These are phyloP conservation scores for Talaromyces piceae DNA, from an alignment of 2,329 filamentous ascomycete genomes.

Conservation along the genomic window DNA sequence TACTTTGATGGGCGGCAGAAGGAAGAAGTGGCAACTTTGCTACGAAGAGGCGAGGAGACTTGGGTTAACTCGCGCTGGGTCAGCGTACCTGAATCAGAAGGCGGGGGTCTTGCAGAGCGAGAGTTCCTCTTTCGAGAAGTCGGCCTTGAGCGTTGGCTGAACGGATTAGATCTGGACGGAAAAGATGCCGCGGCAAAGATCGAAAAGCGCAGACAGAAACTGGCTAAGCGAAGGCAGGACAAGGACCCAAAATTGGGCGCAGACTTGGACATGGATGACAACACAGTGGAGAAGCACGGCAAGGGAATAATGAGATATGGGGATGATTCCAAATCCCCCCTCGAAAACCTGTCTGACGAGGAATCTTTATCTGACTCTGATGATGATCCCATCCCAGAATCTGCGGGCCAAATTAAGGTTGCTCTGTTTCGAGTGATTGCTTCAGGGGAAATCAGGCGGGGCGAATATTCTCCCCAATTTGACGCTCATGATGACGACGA, in stretches of 20 bases:
- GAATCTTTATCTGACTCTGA: conserved; percentile 66
- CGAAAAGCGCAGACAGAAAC: conserved; percentile 54
- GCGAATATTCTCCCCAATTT: conserved; percentile 96
- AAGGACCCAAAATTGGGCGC: conserved; percentile 48
- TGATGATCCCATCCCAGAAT: conserved; percentile 80
- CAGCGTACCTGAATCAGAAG: conserved; percentile 81
- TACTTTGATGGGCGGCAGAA: conserved; percentile 95
- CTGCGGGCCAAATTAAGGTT: conserved; percentile 95
- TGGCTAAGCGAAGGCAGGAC: conserved; percentile 81
- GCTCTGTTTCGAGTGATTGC: conserved; percentile 92
- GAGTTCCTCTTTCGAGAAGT: conserved; percentile 98
- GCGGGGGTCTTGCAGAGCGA: conserved; percentile 87
- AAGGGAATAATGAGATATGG: conserved; percentile 71
- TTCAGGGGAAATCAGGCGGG: conserved; percentile 93
- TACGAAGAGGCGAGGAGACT: conserved; percentile 90
- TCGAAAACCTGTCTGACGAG: conserved; percentile 66
- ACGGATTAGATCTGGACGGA: conserved; percentile 89
- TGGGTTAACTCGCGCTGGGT: conserved; percentile 99
- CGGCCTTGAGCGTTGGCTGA: conserved; percentile 90
- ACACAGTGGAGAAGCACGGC: conserved; percentile 21
- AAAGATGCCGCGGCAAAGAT: conserved; percentile 81
- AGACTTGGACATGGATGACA: conserved; percentile 34
- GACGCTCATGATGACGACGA: conserved; percentile 95
- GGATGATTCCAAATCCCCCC: conserved; percentile 63
- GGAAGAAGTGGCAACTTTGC: conserved; percentile 90